Percentiles rank a stretch among this genome's conserved stretches.
phyloP scores from a whole-genome alignment of 192 early-diverging fungal genomes.

The Backusella luteola region DNA sequence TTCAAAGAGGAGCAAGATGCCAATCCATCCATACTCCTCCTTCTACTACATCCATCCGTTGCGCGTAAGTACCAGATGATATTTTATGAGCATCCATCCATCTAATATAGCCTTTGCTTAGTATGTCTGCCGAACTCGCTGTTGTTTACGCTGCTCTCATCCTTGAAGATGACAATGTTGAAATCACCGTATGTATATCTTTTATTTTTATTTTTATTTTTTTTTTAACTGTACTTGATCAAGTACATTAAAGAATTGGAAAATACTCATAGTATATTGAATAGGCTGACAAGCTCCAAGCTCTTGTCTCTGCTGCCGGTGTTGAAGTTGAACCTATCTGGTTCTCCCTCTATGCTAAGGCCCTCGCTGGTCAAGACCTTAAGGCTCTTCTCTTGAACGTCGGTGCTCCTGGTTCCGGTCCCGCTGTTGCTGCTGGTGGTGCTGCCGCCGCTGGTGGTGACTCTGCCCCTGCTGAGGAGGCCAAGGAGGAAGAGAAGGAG shows the following conservation, averaged over 20 bases:
- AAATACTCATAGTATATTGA: background rate
- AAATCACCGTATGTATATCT: conserved; percentile 78
- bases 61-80: background rate
- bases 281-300: conserved; percentile 88
- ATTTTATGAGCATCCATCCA: background rate
- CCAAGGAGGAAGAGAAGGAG: conserved; percentile 66
- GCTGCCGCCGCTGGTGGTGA: conserved; percentile 32
- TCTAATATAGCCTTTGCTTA: conserved; percentile 10
- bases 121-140: conserved; percentile 39
- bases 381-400: conserved; percentile 86
- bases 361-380: conserved; percentile 90
- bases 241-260: conserved; percentile 10
- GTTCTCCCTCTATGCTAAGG: conserved; percentile 97
- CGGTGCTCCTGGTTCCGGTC: conserved; percentile 60
- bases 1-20: background rate
- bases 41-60: conserved; percentile 18
- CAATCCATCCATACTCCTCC: conserved; percentile 3
- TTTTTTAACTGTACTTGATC: background rate
- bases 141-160: conserved; percentile 89
- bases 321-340: conserved; percentile 91
- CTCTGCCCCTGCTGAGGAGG: conserved; percentile 43
- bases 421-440: conserved; percentile 33
- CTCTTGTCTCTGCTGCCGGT: conserved; percentile 89
- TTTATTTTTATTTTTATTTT: background rate
- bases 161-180: conserved; percentile 96